Evolutionary conservation across 129 eudicot species (phyloP).

Genomic region (Kitagawia praeruptora): DNA sequence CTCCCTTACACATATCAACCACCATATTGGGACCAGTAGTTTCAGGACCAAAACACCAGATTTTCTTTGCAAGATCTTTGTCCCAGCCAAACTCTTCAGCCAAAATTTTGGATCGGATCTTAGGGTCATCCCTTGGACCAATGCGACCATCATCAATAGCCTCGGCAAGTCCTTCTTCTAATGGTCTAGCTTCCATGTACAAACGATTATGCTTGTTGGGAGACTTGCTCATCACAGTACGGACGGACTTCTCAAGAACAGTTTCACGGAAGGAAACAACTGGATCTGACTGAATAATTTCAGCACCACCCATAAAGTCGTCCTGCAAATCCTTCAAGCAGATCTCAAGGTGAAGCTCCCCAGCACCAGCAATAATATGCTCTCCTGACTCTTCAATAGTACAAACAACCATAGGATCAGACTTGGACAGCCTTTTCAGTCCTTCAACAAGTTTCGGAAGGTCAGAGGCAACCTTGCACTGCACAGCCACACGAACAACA

Average conservation of each 20-base stretch:
- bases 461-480: slow-evolving; percentile 89
- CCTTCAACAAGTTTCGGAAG: slow-evolving; percentile 84
- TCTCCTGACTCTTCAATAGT: slow-evolving; percentile 76
- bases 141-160: slow-evolving; percentile 77
- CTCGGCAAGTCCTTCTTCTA: slow-evolving; percentile 74
- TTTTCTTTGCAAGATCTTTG: slow-evolving; percentile 84
- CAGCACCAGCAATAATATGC: slow-evolving; percentile 85
- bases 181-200: slow-evolving; percentile 81
- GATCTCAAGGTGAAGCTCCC: slow-evolving; percentile 76
- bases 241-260: slow-evolving; percentile 55
- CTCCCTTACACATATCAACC: slow-evolving; percentile 93
- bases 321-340: slow-evolving; percentile 73
- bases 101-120: slow-evolving; percentile 56
- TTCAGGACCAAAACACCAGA: slow-evolving; percentile 84
- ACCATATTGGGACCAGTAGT: slow-evolving; percentile 92
- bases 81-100: slow-evolving; percentile 87
- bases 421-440: slow-evolving; percentile 60
- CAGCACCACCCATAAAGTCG: slow-evolving; percentile 90
- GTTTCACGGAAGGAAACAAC: slow-evolving; percentile 92
- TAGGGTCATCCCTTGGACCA: slow-evolving; percentile 88
- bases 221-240: slow-evolving; percentile 82
- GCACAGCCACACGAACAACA: slow-evolving; percentile 84
- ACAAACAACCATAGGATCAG: slow-evolving; percentile 87
- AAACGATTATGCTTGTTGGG: slow-evolving; percentile 84
- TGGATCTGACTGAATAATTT: slow-evolving; percentile 63